Evolutionary conservation across 1,284 basidiomycete genomes (phyloP), one percentile per base, ranked within the genome.

Genomic region (Puccinia horiana): DNA sequence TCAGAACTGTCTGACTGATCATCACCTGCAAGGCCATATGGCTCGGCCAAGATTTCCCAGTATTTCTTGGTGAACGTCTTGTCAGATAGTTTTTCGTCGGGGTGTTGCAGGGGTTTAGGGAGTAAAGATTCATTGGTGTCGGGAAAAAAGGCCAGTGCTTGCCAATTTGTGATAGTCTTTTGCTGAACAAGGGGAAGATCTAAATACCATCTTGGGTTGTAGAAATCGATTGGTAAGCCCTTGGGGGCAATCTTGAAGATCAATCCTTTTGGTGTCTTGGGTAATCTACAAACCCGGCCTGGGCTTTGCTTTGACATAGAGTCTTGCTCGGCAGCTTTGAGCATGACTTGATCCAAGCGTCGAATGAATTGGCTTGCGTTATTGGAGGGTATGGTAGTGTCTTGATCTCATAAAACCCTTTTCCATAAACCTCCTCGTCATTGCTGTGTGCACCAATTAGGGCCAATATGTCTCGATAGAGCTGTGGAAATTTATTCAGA

Each of bases 61-160:
- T 69, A 79, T 16, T 70, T 52, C 20, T 20, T 29, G 49, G 56
- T 70, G 47, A 70, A 69, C 1, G 44, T 35, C 9, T 11, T 11
- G 32, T 79, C 76, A 32, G 23, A n/a, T 20, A 79, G 23, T 56
- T 79, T 70, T 49, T 79, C 76, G 65, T 79, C 76, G 3, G 63
- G 63, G n/a, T 79, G 61, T 49, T 32, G n/a, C 40, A 37, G 23
- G 23, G 23, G 1, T 65, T 42, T 44, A 1, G 74, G 52, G 35
- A 61, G 52, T 44, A 78, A 47, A 14, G 61, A 69, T 26, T 49
- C 1, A 40, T 47, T 42, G 4, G 76, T 56, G 29, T 78, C n/a
- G 0, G 76, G 76, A 12, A 78, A 49, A 26, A 78, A 78, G 5
- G 63, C 76, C 11, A 78, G 5, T 1, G 3, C 0, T 23, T 23